These are phyloP conservation scores for Suhomyces prunicola DNA, from an alignment of 805 yeast genomes.

Conservation along the genomic window DNA sequence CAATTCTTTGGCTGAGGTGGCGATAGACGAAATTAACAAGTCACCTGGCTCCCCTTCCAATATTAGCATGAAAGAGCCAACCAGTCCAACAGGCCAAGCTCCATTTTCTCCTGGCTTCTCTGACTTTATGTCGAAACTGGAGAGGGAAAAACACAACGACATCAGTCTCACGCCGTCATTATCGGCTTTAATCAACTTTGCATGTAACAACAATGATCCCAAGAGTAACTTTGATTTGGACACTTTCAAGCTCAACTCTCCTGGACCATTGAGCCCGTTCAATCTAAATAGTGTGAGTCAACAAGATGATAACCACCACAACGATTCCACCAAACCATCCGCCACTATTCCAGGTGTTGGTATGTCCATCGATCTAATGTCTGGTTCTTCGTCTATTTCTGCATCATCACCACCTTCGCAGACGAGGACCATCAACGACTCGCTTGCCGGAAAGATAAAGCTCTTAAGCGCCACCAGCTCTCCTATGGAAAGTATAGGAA, in stretches of 20 bases:
- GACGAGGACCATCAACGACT: not conserved
- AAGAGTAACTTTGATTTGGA: constrained; percentile 12
- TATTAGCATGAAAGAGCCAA: not conserved
- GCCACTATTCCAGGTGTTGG: not conserved
- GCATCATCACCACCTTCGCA: not conserved
- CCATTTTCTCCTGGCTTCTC: constrained; percentile 13
- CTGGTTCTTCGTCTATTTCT: not conserved
- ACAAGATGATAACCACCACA: not conserved
- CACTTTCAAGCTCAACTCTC: constrained; percentile 11
- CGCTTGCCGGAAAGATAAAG: not conserved
- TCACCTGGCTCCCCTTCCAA: constrained; percentile 4
- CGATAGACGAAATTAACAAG: constrained; percentile 26
- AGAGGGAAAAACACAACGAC: constrained; percentile 9
- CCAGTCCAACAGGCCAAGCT: constrained; percentile 4
- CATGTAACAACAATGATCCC: constrained; percentile 24
- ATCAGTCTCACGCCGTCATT: constrained; percentile 34
- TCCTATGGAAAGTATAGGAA: not conserved
- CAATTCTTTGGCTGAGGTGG: constrained; percentile 35
- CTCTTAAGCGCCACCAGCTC: not conserved
- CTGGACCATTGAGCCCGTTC: constrained; percentile 29
- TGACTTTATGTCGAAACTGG: constrained; percentile 6
- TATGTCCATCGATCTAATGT: not conserved
- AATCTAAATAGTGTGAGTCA: constrained; percentile 7
- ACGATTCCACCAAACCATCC: not conserved
- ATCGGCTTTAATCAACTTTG: constrained; percentile 36